Conservation (phyloP, 495 filamentous ascomycete genomes). For the Aspergillus asperescens region DNA sequence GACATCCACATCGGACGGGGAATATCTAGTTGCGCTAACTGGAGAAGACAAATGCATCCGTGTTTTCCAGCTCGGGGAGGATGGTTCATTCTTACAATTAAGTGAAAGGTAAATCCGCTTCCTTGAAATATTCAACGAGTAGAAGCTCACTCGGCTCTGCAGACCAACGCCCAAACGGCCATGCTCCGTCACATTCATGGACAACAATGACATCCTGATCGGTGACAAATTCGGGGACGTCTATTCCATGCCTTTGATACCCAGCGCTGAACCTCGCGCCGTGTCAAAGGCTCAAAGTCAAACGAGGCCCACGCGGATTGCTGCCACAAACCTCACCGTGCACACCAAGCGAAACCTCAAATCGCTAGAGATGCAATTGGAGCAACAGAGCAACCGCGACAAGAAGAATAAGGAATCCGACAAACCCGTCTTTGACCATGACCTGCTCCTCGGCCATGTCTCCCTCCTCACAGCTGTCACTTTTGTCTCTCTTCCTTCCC, state of each 20-base stretch:
- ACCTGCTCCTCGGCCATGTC: slow-evolving; percentile 82
- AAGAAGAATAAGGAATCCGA: slow-evolving; percentile 35
- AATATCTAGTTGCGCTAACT: slow-evolving; percentile 70
- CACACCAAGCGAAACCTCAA: slow-evolving; percentile 75
- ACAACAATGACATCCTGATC: slow-evolving; percentile 64
- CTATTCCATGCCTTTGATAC: slow-evolving; percentile 76
- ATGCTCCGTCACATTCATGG: slow-evolving; percentile 63
- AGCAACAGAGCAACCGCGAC: slow-evolving; percentile 43
- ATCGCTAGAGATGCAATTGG: slow-evolving; percentile 67
- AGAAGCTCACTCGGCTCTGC: slow-evolving; percentile 13
- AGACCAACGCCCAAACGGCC: slow-evolving; percentile 89
- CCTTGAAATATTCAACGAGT: background rate
- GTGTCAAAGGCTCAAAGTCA: slow-evolving; percentile 13
- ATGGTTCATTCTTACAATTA: slow-evolving; percentile 58
- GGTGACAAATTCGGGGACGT: slow-evolving; percentile 97
- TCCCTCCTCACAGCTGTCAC: slow-evolving; percentile 80
- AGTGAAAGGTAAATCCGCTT: slow-evolving; percentile 59
- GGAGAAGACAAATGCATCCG: slow-evolving; percentile 85
- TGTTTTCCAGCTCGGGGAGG: slow-evolving; percentile 62
- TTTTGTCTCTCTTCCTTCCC: slow-evolving; percentile 36
- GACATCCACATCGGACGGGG: slow-evolving; percentile 51
- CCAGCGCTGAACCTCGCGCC: slow-evolving; percentile 30
- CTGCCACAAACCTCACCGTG: slow-evolving; percentile 71
- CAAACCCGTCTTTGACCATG: slow-evolving; percentile 57
- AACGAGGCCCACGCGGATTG: slow-evolving; percentile 38